These are phyloP conservation scores for Auriculariales sp. DNA, from an alignment of 768 basidiomycete genomes.

Conservation along the genomic window DNA sequence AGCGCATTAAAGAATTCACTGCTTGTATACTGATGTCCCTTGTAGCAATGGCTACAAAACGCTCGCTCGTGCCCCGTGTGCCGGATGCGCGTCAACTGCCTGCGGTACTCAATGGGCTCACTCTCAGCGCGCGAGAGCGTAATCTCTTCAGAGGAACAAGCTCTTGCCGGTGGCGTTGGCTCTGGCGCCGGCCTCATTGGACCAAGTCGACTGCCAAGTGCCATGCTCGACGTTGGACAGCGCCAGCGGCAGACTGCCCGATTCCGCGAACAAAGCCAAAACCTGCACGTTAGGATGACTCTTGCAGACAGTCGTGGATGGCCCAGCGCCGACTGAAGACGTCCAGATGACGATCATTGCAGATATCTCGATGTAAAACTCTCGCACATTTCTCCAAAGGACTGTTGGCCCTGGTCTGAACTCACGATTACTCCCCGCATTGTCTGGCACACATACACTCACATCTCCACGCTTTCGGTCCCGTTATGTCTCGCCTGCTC, in stretches of 20 bases:
- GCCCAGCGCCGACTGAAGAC: too few species aligned
- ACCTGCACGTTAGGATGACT: background rate
- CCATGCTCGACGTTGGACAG: background rate
- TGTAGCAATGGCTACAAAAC: conserved; percentile 65
- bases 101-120: background rate
- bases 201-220: background rate
- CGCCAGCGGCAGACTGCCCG: background rate
- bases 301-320: background rate
- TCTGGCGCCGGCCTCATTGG: background rate
- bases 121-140: background rate
- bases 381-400: too few species aligned
- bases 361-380: too few species aligned
- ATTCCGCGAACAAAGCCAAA: background rate
- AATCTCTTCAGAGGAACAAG: too few species aligned
- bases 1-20: background rate
- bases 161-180: too few species aligned
- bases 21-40: conserved; percentile 2
- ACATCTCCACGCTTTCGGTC: too few species aligned
- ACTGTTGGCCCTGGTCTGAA: too few species aligned
- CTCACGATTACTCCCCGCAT: too few species aligned
- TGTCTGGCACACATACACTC: too few species aligned
- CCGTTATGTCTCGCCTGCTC: too few species aligned
- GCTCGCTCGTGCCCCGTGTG: conserved; percentile 75
- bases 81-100: conserved; percentile 21
- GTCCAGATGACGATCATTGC: too few species aligned